Evolutionary conservation across 2,329 filamentous ascomycete species (phyloP).

Genomic region (Fusarium fracticaudum): DNA sequence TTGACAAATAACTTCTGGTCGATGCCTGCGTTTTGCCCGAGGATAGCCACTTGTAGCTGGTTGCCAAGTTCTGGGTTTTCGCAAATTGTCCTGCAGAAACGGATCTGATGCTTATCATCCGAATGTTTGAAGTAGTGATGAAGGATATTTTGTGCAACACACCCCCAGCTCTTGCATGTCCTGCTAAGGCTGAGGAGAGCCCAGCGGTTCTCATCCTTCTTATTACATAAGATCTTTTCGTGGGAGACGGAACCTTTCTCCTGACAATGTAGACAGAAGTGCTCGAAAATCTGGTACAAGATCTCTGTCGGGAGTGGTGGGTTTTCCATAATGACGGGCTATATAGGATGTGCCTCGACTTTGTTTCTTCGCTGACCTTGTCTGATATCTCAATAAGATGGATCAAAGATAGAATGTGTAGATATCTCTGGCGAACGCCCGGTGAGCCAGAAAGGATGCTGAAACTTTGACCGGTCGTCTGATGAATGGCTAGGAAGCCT

Average conservation of each 20-base stretch:
- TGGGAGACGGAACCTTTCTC: neutral
- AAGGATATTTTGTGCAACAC: constrained; percentile 5
- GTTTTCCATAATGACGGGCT: neutral
- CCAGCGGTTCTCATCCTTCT: neutral
- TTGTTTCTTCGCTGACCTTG: neutral
- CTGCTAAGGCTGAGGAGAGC: neutral
- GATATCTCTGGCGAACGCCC: neutral
- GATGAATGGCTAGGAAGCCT: no score
- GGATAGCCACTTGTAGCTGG: neutral
- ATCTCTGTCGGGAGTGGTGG: neutral
- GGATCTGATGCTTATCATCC: neutral
- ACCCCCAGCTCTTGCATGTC: neutral
- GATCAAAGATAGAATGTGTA: neutral
- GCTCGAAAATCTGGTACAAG: neutral
- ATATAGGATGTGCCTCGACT: neutral
- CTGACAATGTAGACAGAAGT: constrained; percentile 15
- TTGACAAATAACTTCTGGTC: no score
- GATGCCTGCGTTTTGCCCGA: neutral
- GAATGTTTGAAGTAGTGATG: constrained; percentile 12
- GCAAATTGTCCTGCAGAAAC: constrained; percentile 4
- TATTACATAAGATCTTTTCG: neutral
- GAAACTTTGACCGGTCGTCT: neutral
- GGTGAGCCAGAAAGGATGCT: neutral
- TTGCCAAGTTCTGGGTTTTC: neutral
- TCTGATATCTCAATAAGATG: neutral